Conservation (phyloP, 306 rosid genomes). For the Lathyrus tuberosus region DNA sequence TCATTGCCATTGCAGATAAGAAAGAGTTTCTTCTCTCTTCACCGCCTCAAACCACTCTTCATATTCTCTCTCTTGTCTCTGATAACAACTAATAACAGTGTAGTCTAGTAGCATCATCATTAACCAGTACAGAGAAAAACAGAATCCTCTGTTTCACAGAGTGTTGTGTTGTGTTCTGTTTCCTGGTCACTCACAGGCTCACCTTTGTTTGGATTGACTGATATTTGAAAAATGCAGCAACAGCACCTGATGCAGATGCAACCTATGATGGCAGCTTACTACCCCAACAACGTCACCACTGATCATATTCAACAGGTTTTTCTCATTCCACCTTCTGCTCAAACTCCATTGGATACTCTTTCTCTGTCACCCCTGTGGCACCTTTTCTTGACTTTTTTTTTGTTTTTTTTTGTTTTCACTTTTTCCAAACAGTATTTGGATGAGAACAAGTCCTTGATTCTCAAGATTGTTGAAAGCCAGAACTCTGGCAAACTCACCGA, state of each 20-base stretch:
- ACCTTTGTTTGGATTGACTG: not conserved
- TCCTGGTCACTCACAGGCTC: not conserved
- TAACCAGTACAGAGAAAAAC: conserved; percentile 25
- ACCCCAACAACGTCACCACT: conserved; percentile 95
- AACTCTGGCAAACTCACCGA: conserved; percentile 88
- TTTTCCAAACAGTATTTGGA: conserved; percentile 82
- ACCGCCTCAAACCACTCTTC: conserved; percentile 4
- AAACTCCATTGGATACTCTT: not conserved
- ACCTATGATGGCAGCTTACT: conserved; percentile 99
- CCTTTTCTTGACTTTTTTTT: not conserved
- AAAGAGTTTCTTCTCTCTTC: not conserved
- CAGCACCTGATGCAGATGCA: conserved; percentile 99
- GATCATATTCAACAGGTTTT: conserved; percentile 99
- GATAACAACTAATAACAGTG: conserved; percentile 1
- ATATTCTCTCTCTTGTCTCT: not conserved
- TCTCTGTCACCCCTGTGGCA: not conserved
- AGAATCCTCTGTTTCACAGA: conserved; percentile 35
- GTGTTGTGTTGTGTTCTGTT: not conserved
- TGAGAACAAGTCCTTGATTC: conserved; percentile 92
- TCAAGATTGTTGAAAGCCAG: conserved; percentile 99
- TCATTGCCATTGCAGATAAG: conserved; percentile 2
- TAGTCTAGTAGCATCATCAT: conserved; percentile 33
- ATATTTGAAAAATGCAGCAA: conserved; percentile 47
- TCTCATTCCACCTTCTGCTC: too few relatives aligned
- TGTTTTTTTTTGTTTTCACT: not conserved